Evolutionary conservation across 192 early-diverging fungal genomes (phyloP), one percentile per base, ranked within the genome.

Genomic region (Coemansia aciculifera): DNA sequence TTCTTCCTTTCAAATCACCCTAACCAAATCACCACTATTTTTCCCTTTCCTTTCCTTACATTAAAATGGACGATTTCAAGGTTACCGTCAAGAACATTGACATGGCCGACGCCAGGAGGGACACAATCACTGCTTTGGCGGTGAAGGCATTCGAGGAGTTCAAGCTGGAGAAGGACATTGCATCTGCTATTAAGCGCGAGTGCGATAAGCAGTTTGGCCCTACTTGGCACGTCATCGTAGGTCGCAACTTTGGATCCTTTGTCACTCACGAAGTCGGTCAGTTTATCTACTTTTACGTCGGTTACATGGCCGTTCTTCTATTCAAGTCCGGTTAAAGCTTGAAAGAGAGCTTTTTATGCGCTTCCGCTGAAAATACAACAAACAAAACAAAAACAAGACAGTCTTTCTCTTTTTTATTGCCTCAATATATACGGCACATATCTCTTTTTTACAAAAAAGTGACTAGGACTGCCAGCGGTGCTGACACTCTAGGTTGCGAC

Each of bases 221-320:
- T 13, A 96, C 96, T 60, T 99, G 98, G 96, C 98, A 99, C 76
- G 95, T 93, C 71, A 93, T 99, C 60, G 98, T 99, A 43, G 98
- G 98, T 61, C 88, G 95, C 66, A 98, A 95, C 89, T 99, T 98
- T 93, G 98, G 96, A 42, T 97, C 95, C 38, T 97, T 94, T 70
- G 98, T 98, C 17, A 98, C 98, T 29, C 96, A 99, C 69, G 97
- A 91, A 77, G 89, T 90, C 62, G 86, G 96, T 86, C 93, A 95
- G 72, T 99, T 98, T 70, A 96, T 99, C 84, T 99, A 98, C 90
- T 98, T 99, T 77, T 98, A 99, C 77, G 87, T 94, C 57, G 92
- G 90, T 64, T 91, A 95, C 75, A 94, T 94, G 40, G 95, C 96
- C 10, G 94, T 96, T 73, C 85, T 99, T 62, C 84, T 97, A 39